Evolutionary conservation across 2,329 filamentous ascomycete species (phyloP), one percentile per base, ranked within the genome.

Genomic region (Pseudogymnoascus sp.): DNA sequence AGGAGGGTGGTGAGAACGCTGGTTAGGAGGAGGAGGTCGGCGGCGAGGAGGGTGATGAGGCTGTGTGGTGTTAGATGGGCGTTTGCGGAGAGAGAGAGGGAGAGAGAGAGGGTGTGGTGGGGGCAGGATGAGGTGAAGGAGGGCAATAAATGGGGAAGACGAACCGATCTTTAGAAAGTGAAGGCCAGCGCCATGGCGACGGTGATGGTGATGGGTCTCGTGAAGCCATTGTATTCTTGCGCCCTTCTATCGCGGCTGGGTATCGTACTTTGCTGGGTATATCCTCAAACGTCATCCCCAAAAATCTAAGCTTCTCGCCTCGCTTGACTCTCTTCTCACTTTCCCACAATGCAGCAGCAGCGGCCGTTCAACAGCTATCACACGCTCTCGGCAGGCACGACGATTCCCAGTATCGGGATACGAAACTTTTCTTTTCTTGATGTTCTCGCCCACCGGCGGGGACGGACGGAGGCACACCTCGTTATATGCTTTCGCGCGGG

Each of bases 1-100:
- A 74, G 68, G 4, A 71, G 40, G 2, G 68, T 68, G 10, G 68
- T 72, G 59, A 75, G 67, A 18, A 66, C 66, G 39, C 73, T 75
- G 65, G 64, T 67, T 18, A 67, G 63, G n/a, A 74, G 64, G 8
- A 71, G 70, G 57, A 70, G 64, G 60, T 71, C 36, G 16, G 72
- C 67, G 40, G 74, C 64, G 11, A 67, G 60, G 21, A 73, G 51
- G 26, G 71, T 71, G 40, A 45, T 7, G 40, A 45, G 40, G 40
- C 40, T 45, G 16, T 8, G 5, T 4, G 40, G 18, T 45, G 40
- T 45, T 23, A 45, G 40, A 7, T 16, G 39, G n/a, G 39, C 7
- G n/a, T n/a, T 6, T 7, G n/a, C 6, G n/a, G 37, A 39, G 37
- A 6, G 23, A 26, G 23, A 6, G 23, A 26, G 23, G 23, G 23